Percentiles rank a stretch among this genome's conserved stretches.
These are phyloP conservation scores for Quercus berberidifolia DNA, from an alignment of 306 rosid genomes.

Conservation along the genomic window DNA sequence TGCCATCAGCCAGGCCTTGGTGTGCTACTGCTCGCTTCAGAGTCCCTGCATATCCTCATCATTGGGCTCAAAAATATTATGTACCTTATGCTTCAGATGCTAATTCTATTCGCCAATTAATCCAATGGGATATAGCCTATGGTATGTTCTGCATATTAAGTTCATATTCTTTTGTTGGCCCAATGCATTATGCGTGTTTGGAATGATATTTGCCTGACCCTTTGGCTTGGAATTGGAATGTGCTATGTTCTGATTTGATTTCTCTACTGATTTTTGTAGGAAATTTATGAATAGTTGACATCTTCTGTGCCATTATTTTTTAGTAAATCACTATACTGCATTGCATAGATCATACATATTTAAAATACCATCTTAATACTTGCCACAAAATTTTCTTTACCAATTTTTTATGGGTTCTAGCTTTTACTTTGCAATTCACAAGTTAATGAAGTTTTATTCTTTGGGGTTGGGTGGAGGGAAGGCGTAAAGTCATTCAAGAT, in stretches of 20 bases:
- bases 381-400: background rate
- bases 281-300: background rate
- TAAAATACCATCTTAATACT: background rate
- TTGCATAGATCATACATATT: background rate
- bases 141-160: conserved; percentile 45
- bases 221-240: background rate
- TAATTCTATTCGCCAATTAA: conserved; percentile 52
- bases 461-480: background rate
- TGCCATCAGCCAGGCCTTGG: conserved; percentile 96
- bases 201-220: background rate
- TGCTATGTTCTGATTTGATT: background rate
- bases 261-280: background rate
- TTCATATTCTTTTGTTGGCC: conserved; percentile 12
- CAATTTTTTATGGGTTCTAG: background rate
- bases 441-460: background rate
- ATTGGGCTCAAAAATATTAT: conserved; percentile 87
- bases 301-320: background rate
- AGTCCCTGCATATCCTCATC: conserved; percentile 70
- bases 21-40: conserved; percentile 67
- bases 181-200: background rate
- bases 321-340: background rate
- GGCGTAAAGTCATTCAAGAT: too few relatives aligned
- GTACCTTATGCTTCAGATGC: conserved; percentile 74
- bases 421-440: conserved; percentile 10
- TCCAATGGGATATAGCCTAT: conserved; percentile 62